phyloP scores from a whole-genome alignment of 2,329 filamentous ascomycete genomes.

The Aspergillus sp. region DNA sequence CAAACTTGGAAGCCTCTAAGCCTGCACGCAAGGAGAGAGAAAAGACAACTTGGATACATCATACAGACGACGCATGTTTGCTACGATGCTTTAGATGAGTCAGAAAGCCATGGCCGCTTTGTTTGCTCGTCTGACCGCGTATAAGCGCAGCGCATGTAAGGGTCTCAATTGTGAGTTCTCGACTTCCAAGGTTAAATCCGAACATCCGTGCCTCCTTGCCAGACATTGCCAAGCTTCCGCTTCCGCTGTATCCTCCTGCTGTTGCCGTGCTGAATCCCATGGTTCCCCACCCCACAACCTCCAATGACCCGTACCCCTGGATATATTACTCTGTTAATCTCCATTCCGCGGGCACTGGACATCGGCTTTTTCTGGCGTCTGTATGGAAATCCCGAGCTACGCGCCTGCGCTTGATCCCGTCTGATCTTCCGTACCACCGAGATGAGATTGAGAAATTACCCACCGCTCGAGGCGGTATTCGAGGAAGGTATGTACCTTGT shows the following conservation, averaged over 20 bases:
- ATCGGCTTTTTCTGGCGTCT: constrained; percentile 18
- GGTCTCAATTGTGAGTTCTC: neutral
- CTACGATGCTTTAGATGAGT: neutral
- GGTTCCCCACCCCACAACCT: neutral
- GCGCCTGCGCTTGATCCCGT: neutral
- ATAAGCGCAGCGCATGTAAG: neutral
- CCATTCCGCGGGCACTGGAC: constrained; percentile 20
- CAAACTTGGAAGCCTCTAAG: neutral
- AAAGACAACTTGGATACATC: neutral
- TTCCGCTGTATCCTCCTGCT: neutral
- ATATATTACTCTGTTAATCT: constrained; percentile 10
- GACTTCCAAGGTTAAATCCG: neutral
- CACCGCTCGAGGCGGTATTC: neutral
- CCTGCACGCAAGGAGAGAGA: neutral
- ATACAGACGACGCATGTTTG: too few relatives aligned
- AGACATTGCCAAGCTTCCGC: neutral
- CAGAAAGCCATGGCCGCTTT: neutral
- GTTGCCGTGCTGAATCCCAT: neutral
- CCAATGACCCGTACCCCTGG: neutral
- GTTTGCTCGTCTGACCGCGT: neutral
- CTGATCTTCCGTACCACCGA: neutral
- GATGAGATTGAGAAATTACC: constrained; percentile 9
- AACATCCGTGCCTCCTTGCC: neutral
- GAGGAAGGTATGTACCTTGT: neutral
- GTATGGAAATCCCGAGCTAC: neutral